phyloP scores from a whole-genome alignment of 108 stramenopile genomes.

The Nitzschia putrida region DNA sequence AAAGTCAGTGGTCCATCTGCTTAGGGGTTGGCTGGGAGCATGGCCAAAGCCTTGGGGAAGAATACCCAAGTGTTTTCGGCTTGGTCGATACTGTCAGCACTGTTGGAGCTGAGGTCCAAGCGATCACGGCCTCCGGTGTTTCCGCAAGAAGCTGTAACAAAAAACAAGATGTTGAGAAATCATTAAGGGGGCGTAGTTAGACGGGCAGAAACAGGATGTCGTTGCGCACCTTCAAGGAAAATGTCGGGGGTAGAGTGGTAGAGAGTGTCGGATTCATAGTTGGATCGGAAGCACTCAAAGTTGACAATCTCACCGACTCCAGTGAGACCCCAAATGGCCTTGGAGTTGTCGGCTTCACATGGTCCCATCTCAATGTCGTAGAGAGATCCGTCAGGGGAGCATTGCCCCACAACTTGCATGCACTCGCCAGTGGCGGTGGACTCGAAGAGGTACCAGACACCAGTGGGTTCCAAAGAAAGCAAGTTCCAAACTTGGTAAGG shows the following conservation, averaged over 20 bases:
- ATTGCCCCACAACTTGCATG: conserved; percentile 18
- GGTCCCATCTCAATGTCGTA: conserved; percentile 17
- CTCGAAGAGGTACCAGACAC: conserved; percentile 21
- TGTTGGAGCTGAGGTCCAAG: conserved; percentile 22
- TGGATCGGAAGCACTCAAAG: conserved; percentile 16
- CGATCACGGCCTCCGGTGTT: background rate
- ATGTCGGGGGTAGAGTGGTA: conserved; percentile 20
- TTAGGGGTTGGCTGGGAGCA: background rate
- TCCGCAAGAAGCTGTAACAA: conserved; percentile 1
- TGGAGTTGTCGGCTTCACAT: conserved; percentile 11
- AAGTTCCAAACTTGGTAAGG: conserved; percentile 18
- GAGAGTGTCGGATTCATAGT: conserved; percentile 7
- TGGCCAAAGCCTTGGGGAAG: conserved; percentile 13
- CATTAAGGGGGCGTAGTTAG: too few relatives aligned
- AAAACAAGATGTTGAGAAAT: too few relatives aligned
- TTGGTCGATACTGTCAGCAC: conserved; percentile 12
- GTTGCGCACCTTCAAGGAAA: conserved; percentile 7
- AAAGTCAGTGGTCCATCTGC: background rate
- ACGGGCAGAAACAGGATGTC: too few relatives aligned
- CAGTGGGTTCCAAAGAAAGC: conserved; percentile 13
- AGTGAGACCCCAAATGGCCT: conserved; percentile 14
- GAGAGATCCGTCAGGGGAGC: conserved; percentile 3
- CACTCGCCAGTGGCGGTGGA: conserved; percentile 16
- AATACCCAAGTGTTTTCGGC: conserved; percentile 14
- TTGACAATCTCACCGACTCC: conserved; percentile 20